Evolutionary conservation across 2,329 filamentous ascomycete species (phyloP), one percentile per base, ranked within the genome.

Genomic region (Fusarium beomiforme): DNA sequence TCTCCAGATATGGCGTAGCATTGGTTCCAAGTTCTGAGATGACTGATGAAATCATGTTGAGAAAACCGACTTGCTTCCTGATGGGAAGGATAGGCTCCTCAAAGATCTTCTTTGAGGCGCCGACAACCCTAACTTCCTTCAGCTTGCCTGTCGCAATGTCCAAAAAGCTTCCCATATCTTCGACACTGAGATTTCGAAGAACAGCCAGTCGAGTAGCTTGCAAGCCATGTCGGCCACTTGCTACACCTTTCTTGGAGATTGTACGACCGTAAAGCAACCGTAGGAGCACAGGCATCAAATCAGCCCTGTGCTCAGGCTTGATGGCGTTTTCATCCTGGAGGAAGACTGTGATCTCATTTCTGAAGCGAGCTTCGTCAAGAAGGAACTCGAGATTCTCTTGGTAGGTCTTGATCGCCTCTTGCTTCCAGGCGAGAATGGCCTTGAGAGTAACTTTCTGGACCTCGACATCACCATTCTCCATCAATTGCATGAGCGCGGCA

Each of bases 291-390:
- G 96, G 95, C 86, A 98, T 93, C 37, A 98, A 81, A 47, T 90
- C 88, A 6, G 83, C 77, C 12, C 92, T 89, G 77, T 99, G 94
- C 54, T 92, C 89, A 10, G 90, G 84, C 72, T 91, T 90, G 71
- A 98, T 92, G 59, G 91, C 82, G 62, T 90, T 90, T 21, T 93
- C 91, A 19, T 92, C 88, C 76, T 94, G 92, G 57, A 99, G 87
- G 71, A 99, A 92, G 8, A 96, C 90, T 1, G 94, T 92, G n/a
- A 99, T 87, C 78, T 98, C 95, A 76, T 98, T 96, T 77, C 94
- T 93, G 82, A 98, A 97, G 51, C 93, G 89, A 26, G 93, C 91
- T 69, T 98, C 96, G 72, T 99, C 96, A 12, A 98, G 87, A 4
- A 99, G 85, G 74, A 94, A 95, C 68, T 94, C 87, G 26, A 99